Base-by-base conservation (phyloP, 768 basidiomycete species). In the Lactarius akahatsu region DNA sequence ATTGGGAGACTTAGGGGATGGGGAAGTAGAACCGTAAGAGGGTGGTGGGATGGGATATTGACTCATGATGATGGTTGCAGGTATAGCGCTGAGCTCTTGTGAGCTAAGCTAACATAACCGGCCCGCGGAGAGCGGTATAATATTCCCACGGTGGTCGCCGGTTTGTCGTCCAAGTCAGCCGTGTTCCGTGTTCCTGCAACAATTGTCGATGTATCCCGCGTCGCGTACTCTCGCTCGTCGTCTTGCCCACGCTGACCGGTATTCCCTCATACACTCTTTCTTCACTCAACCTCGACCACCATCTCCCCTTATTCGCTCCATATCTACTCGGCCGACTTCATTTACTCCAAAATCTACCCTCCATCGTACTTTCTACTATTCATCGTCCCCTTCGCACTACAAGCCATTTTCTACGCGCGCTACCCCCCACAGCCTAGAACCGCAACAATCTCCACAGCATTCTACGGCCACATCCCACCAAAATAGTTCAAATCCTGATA, bases 31-130 rank as follows among this genome's bases (percentile, higher is more conserved):
- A 61, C 76, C 72, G 74, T 90, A 90, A 18, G 82, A 80, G 2
- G 89, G 89, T 2, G 89, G 89, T 57, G 80, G 80, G 16, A 82
- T 75, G 61, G 87, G 82, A 78, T 87, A 86, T 57, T 81, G 60
- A 68, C 66, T 74, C 74, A 74, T 74, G 58, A 65, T 73, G 58
- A 59, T 30, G 23, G 62, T 54, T n/a, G 16, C 38, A 38, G 45
- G 36, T 59, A 57, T 15, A 38, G 34, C n/a, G 45, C 30, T 26
- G 30, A 23, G 13, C 6, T 9, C 34, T 34, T 34, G 34, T 34
- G 34, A 34, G 34, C 18, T 8, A 50, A 32, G 62, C 30, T 30
- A 30, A 32, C 20, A 18, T 28, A 34, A 3, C 36, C n/a, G 57
- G 34, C 26, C 15, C 57, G 52, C 30, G 20, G 18, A 32, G 28